These are phyloP conservation scores for Physaria fendleri DNA, from an alignment of 345 rosid genomes.

Conservation along the genomic window DNA sequence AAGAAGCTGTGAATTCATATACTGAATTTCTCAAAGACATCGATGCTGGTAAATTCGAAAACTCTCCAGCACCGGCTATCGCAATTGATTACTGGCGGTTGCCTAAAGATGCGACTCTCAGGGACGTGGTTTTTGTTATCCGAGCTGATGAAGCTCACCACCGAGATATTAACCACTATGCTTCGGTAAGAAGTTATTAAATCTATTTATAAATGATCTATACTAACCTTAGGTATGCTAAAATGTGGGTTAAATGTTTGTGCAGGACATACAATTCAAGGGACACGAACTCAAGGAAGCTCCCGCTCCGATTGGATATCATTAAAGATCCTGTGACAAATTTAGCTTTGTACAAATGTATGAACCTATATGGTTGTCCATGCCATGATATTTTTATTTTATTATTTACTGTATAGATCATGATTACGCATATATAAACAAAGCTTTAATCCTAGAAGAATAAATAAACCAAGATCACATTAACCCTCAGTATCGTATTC, in stretches of 20 bases:
- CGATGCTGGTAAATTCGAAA: slow-evolving; percentile 46
- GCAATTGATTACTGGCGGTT: slow-evolving; percentile 63
- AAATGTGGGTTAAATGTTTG: not conserved
- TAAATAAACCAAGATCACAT: no score
- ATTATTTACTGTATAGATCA: no score
- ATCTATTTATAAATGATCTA: not conserved
- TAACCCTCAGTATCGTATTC: no score
- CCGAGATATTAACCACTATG: slow-evolving; percentile 58
- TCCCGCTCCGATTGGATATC: slow-evolving; percentile 53
- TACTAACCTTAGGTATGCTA: not conserved
- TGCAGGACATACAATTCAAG: slow-evolving; percentile 54
- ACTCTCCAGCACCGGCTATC: slow-evolving; percentile 51
- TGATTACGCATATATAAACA: no score
- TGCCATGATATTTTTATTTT: not conserved
- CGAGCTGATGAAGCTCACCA: slow-evolving; percentile 68
- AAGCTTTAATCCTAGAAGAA: no score
- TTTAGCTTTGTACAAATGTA: not conserved
- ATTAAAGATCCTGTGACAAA: slow-evolving; percentile 18
- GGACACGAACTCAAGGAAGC: slow-evolving; percentile 48
- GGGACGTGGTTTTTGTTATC: slow-evolving; percentile 53
- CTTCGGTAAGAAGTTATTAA: slow-evolving; percentile 39
- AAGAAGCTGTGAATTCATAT: slow-evolving; percentile 55
- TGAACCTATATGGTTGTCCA: not conserved
- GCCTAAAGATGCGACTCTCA: slow-evolving; percentile 46
- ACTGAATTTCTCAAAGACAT: slow-evolving; percentile 52